phyloP scores from a whole-genome alignment of 768 basidiomycete species.

The Mycena albidolilacea region DNA sequence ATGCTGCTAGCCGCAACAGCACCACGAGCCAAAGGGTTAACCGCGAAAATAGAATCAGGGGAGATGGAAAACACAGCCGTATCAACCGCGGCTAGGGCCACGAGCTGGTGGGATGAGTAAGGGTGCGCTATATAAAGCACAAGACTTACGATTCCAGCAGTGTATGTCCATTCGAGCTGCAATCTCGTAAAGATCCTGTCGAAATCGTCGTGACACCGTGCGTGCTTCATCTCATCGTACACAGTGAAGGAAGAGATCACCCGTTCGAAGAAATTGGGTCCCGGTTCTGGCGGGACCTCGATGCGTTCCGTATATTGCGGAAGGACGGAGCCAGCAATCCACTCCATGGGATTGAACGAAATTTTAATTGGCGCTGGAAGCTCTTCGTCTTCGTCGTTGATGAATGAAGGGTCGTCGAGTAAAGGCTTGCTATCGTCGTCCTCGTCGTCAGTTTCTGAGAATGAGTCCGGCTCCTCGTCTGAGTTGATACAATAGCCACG shows the following conservation, averaged over 20 bases:
- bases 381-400: slow-evolving; percentile 40
- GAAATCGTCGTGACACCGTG: slow-evolving; percentile 62
- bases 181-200: slow-evolving; percentile 65
- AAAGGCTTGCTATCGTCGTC: slow-evolving; percentile 37
- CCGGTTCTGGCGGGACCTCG: slow-evolving; percentile 47
- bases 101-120: slow-evolving; percentile 55
- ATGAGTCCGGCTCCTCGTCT: slow-evolving; percentile 54
- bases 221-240: slow-evolving; percentile 69
- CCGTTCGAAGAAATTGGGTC: slow-evolving; percentile 50
- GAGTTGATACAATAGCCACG: slow-evolving; percentile 60
- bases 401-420: slow-evolving; percentile 37
- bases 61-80: slow-evolving; percentile 78
- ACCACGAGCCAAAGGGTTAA: slow-evolving; percentile 61
- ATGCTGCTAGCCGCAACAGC: slow-evolving; percentile 73
- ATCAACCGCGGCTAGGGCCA: slow-evolving; percentile 70
- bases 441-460: slow-evolving; percentile 45
- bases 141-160: slow-evolving; percentile 70
- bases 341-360: slow-evolving; percentile 37
- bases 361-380: slow-evolving; percentile 33
- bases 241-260: slow-evolving; percentile 67
- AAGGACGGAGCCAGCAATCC: slow-evolving; percentile 56
- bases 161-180: slow-evolving; percentile 75
- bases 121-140: background rate
- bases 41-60: slow-evolving; percentile 63
- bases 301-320: slow-evolving; percentile 60